A percentile compares a stretch with the other conserved stretches of the same genome.
Evolutionary conservation across 1,284 basidiomycete genomes (phyloP).

Genomic region (Naganishia liquefaciens): DNA sequence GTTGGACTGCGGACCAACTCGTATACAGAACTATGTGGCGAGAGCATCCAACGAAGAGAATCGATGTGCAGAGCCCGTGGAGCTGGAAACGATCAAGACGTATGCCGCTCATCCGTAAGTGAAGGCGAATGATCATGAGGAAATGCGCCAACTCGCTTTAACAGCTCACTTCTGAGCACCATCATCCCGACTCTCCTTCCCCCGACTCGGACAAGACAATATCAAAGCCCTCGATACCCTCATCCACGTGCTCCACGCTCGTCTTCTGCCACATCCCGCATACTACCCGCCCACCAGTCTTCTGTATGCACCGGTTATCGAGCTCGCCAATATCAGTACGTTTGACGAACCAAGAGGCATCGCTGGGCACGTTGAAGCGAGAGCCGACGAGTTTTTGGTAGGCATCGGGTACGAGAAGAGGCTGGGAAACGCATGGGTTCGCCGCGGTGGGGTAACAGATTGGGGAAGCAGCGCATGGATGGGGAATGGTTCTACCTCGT

Average conservation of each 20-base stretch:
- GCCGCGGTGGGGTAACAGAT: not conserved
- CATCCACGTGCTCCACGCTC: conserved; percentile 18
- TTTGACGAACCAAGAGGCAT: not conserved
- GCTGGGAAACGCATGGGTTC: conserved; percentile 2
- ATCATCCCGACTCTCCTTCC: conserved; percentile 6
- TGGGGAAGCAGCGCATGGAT: conserved; percentile 7
- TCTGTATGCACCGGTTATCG: conserved; percentile 14
- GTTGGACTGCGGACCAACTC: not conserved
- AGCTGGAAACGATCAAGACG: conserved; percentile 22
- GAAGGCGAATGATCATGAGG: not conserved
- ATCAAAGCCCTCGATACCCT: conserved; percentile 27
- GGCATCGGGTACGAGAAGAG: conserved; percentile 10
- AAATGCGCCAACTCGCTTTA: not conserved
- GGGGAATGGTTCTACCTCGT: not conserved
- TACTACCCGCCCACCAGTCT: conserved; percentile 10
- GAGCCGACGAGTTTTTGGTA: conserved; percentile 16
- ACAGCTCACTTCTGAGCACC: conserved; percentile 5
- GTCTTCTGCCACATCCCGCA: conserved; percentile 11
- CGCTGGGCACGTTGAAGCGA: conserved; percentile 7
- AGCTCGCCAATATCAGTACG: not conserved
- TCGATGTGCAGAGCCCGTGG: conserved; percentile 22
- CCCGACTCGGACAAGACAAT: conserved; percentile 14
- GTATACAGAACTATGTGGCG: conserved; percentile 11
- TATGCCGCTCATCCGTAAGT: conserved; percentile 18
- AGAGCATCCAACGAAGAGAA: conserved; percentile 12